Evolutionary conservation across 2,329 filamentous ascomycete species (phyloP).

Genomic region (Chrysosporium keratinophilum): DNA sequence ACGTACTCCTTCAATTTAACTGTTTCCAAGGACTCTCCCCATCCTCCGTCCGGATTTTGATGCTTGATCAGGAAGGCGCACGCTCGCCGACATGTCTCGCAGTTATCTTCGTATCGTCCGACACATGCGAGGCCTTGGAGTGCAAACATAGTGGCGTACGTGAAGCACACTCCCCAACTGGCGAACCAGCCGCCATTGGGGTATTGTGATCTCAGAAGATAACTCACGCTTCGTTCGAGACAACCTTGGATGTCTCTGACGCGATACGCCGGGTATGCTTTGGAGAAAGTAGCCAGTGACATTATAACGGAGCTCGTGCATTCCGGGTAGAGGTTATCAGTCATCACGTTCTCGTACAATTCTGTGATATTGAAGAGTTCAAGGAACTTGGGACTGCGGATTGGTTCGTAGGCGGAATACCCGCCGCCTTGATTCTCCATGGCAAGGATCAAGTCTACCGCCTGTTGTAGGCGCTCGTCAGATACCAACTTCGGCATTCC

Average conservation of each 20-base stretch:
- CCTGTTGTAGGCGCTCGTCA: slow-evolving; percentile 10
- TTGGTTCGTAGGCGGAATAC: slow-evolving; percentile 12
- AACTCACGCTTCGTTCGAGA: slow-evolving; percentile 5
- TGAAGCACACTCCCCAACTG: slow-evolving; percentile 17
- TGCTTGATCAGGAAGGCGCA: slow-evolving; percentile 3
- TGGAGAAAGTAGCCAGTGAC: slow-evolving; percentile 8
- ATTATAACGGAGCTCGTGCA: slow-evolving; percentile 16
- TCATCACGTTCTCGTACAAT: slow-evolving; percentile 14
- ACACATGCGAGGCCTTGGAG: slow-evolving; percentile 10
- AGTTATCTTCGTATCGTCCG: background rate
- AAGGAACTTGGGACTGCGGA: slow-evolving; percentile 8
- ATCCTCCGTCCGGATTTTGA: slow-evolving; percentile 3
- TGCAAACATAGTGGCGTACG: slow-evolving; percentile 17
- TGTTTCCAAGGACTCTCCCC: background rate
- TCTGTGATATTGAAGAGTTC: slow-evolving; percentile 16
- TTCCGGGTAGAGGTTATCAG: slow-evolving; percentile 16
- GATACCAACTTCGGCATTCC: slow-evolving; percentile 10
- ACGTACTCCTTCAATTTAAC: background rate
- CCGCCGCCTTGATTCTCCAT: slow-evolving; percentile 13
- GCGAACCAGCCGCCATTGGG: slow-evolving; percentile 16
- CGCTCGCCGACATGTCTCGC: background rate
- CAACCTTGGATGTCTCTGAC: slow-evolving; percentile 9
- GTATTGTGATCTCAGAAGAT: slow-evolving; percentile 6
- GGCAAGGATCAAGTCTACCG: slow-evolving; percentile 11
- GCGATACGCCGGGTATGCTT: slow-evolving; percentile 12